Evolutionary conservation across 345 rosid species (phyloP), one percentile per base, ranked within the genome.

Genomic region (Lagerstroemia speciosa): DNA sequence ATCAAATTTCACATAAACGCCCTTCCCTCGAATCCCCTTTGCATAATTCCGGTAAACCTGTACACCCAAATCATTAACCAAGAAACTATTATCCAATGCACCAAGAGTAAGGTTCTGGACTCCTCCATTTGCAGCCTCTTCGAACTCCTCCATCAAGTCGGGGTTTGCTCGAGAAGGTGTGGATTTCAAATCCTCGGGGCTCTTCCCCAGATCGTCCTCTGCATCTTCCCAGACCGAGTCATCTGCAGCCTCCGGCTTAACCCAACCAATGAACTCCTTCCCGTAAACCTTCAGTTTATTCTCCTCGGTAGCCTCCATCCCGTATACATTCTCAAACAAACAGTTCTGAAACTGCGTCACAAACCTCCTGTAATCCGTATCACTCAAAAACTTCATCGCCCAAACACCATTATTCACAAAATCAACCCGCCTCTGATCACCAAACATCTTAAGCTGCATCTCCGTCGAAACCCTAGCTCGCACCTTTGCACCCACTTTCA

Each of bases 211-310:
- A 46, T 71, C 84, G 74, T 79, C 89, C 63, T 81, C 89, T 1
- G 90, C 96, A 78, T 91, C 94, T 69, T 89, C 98, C 98, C 98
- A 93, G 87, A 87, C 80, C 2, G 97, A 81, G 75, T 93, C 96
- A 73, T 93, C 98, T 0, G 98, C 98, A 15, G 73, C 80, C 58
- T 91, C 98, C 0, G 98, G 98, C 30, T 89, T 93, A 41, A 81
- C 78, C 98, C 98, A 93, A 8, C 94, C 91, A 0, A 93, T 76
- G 74, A 93, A 93, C 37, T 93, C 98, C 80, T 89, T 93, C 45
- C 97, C 97, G 36, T 85, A 93, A 22, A 87, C 80, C 75, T 93
- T 91, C 58, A 84, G 27, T 82, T 81, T 91, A 66, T 79, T 93
- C 69, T 81, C 88, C 33, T 93, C 97, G 0, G 78, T 84, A 0